Percentiles rank a stretch among this genome's conserved stretches.
Conservation (phyloP, 2,329 filamentous ascomycete genomes). For the Xylaria sp. region DNA sequence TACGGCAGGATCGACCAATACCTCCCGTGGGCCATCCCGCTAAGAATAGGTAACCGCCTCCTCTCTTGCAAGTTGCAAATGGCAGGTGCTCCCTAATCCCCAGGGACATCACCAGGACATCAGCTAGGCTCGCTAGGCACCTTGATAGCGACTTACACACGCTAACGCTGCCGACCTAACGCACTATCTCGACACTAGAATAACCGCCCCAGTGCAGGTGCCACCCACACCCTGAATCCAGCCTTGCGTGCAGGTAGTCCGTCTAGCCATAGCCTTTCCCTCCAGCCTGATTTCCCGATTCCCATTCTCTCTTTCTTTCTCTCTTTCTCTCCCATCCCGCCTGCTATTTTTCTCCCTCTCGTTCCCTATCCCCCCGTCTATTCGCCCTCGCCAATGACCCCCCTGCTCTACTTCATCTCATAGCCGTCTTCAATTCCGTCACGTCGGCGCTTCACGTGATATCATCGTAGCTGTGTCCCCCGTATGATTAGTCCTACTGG, state of each 20-base stretch:
- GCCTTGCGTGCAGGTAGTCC: conserved; percentile 18
- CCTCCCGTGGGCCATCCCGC: neutral
- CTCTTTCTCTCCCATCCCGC: neutral
- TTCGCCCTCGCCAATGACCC: conserved; percentile 1
- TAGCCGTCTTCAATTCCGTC: conserved; percentile 11
- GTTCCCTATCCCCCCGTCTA: too few species aligned
- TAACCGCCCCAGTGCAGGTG: conserved; percentile 4
- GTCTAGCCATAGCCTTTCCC: conserved; percentile 21
- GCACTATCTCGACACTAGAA: neutral
- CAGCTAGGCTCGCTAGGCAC: neutral
- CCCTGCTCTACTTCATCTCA: neutral
- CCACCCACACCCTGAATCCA: conserved; percentile 18
- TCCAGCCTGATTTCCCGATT: conserved; percentile 22
- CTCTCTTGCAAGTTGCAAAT: too few species aligned
- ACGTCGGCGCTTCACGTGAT: conserved; percentile 7
- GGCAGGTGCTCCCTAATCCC: too few species aligned
- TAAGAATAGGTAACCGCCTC: too few species aligned
- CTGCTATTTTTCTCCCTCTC: neutral
- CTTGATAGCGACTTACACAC: neutral
- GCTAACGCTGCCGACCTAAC: neutral
- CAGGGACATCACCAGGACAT: too few species aligned
- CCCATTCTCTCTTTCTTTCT: neutral
- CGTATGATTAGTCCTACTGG: conserved; percentile 1
- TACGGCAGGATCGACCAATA: neutral
- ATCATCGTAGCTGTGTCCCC: conserved; percentile 1